A percentile compares a stretch with the other conserved stretches of the same genome.
These are phyloP conservation scores for Leccinum subrobustum DNA, from an alignment of 1,284 basidiomycete species.

Conservation along the genomic window DNA sequence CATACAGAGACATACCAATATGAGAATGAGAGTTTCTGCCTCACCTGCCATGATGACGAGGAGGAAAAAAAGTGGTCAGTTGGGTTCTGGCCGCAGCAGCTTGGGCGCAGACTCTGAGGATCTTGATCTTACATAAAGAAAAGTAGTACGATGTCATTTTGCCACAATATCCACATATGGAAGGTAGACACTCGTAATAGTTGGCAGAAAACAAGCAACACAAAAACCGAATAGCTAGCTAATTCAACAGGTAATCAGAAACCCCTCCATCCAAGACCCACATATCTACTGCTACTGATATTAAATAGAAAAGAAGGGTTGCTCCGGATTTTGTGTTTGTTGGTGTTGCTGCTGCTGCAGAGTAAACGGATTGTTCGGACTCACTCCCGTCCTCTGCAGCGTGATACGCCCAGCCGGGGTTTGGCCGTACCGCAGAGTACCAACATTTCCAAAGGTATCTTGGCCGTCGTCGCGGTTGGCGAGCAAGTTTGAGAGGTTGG, in stretches of 20 bases:
- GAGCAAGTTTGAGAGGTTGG: slow-evolving; percentile 76
- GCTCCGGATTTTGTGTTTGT: slow-evolving; percentile 60
- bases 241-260: slow-evolving; percentile 19
- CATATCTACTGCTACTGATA: neutral
- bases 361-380: slow-evolving; percentile 74
- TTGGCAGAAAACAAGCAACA: slow-evolving; percentile 13
- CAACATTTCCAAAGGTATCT: slow-evolving; percentile 93
- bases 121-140: neutral
- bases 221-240: slow-evolving; percentile 13
- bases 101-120: neutral
- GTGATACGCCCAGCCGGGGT: slow-evolving; percentile 59
- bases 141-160: slow-evolving; percentile 26
- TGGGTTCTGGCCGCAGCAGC: neutral
- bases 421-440: slow-evolving; percentile 74
- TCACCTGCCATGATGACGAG: slow-evolving; percentile 21
- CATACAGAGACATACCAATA: slow-evolving; percentile 15
- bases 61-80: neutral
- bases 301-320: slow-evolving; percentile 83
- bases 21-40: slow-evolving; percentile 19
- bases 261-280: neutral
- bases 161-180: slow-evolving; percentile 17
- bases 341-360: slow-evolving; percentile 50
- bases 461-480: slow-evolving; percentile 86
- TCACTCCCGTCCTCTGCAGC: slow-evolving; percentile 57
- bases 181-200: slow-evolving; percentile 3